Percentiles rank a stretch among this genome's conserved stretches.
These are phyloP conservation scores for Stemphylium beticola DNA, from an alignment of 2,329 filamentous ascomycete genomes.

Conservation along the genomic window DNA sequence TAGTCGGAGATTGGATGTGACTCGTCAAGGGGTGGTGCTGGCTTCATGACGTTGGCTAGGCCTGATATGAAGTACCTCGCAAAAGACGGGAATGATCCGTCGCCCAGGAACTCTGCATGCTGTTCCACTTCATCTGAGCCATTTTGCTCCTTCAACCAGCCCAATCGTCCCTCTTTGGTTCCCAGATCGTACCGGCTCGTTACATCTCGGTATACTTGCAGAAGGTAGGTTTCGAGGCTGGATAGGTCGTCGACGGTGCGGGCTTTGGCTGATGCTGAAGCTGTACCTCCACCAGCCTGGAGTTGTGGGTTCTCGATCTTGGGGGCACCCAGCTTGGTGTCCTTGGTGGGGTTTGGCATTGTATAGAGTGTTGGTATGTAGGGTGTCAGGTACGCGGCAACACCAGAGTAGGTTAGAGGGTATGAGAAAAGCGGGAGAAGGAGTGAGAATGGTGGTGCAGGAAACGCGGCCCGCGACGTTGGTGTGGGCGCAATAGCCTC, in stretches of 20 bases:
- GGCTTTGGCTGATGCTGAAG: constrained; percentile 36
- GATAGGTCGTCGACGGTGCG: constrained; percentile 41
- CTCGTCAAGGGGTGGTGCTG: constrained; percentile 59
- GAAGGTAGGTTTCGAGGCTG: constrained; percentile 37
- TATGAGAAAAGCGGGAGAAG: background rate
- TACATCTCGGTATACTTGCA: constrained; percentile 37
- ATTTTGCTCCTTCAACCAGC: constrained; percentile 45
- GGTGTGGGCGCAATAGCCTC: constrained; percentile 20
- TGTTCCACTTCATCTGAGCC: constrained; percentile 10
- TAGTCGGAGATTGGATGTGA: constrained; percentile 81
- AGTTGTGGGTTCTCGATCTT: constrained; percentile 43
- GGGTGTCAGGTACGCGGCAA: background rate
- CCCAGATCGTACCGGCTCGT: constrained; percentile 37
- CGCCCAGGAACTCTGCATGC: constrained; percentile 34
- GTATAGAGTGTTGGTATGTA: no score
- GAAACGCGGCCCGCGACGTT: constrained; percentile 25
- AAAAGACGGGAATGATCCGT: constrained; percentile 42
- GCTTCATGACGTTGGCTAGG: constrained; percentile 54
- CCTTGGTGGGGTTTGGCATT: constrained; percentile 27
- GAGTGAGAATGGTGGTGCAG: background rate
- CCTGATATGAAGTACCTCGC: constrained; percentile 55
- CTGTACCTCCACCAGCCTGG: constrained; percentile 48
- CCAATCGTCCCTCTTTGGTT: constrained; percentile 38
- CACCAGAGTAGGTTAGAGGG: background rate
- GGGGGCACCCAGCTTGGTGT: constrained; percentile 41